Percentiles rank a stretch among this genome's conserved stretches.
Conservation (phyloP, 176 grass and related monocot genomes). For the Phoenix dactylifera region DNA sequence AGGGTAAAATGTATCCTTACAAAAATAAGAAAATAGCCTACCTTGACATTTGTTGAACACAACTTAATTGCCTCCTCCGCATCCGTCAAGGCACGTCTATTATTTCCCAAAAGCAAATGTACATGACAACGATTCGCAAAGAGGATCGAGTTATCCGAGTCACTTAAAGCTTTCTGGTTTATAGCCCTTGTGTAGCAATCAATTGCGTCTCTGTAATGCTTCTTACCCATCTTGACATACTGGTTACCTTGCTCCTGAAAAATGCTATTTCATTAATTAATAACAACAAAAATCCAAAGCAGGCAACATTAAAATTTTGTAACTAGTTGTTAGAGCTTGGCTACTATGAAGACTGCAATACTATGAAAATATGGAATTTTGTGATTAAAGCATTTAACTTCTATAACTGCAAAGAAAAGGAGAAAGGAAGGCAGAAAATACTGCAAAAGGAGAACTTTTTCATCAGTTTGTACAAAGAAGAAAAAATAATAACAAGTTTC, state of each 20-base stretch:
- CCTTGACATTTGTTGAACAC: conserved; percentile 69
- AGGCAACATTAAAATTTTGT: too few relatives aligned
- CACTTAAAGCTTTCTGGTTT: conserved; percentile 49
- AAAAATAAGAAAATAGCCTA: conserved; percentile 13
- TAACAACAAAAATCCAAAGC: background rate
- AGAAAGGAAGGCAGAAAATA: too few relatives aligned
- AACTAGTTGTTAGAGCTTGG: too few relatives aligned
- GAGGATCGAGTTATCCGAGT: conserved; percentile 55
- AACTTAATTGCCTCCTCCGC: conserved; percentile 52
- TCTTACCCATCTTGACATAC: conserved; percentile 68
- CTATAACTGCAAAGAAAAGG: too few relatives aligned
- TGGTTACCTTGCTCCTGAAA: conserved; percentile 69
- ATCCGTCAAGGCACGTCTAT: conserved; percentile 57
- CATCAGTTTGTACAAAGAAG: too few relatives aligned
- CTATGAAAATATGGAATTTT: too few relatives aligned
- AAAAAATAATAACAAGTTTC: too few relatives aligned
- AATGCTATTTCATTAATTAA: conserved; percentile 15
- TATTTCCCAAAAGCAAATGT: conserved; percentile 81
- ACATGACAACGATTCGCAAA: conserved; percentile 86
- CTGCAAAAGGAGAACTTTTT: too few relatives aligned
- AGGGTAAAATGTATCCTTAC: too few relatives aligned
- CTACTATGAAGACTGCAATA: too few relatives aligned
- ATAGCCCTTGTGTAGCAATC: conserved; percentile 84
- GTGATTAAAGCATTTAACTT: too few relatives aligned
- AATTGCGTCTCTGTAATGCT: conserved; percentile 65